Evolutionary conservation across 1,284 basidiomycete species (phyloP), one percentile per base, ranked within the genome.

Genomic region (Cryptococcus sp.): DNA sequence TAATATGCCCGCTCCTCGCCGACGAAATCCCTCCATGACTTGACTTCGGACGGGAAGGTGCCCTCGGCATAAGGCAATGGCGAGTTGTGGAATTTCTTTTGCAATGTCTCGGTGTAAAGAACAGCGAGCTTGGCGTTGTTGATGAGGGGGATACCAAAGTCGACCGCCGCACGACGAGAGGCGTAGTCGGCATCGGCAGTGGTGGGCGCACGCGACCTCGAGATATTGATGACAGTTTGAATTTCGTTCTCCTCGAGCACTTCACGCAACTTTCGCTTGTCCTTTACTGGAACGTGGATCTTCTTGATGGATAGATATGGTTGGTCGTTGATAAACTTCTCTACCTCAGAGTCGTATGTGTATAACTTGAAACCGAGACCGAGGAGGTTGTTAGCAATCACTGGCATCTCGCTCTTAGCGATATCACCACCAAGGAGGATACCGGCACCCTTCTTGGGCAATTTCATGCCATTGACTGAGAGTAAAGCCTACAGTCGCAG

Each of bases 341-440:
- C 94, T 19, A 99, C 88, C 77, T 89, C 89, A 20, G 94, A 87
- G 66, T 96, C 87, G 62, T 76, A 73, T 1, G 74, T 76, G 68
- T 70, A 77, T 63, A 99, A 81, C 75, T 97, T 96, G 86, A 99
- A 96, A 78, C 97, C 99, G 85, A 99, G 90, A 78, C 95, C 92
- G 75, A 97, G 95, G 67, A 95, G 81, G 76, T 94, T 93, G 79
- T 93, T 93, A 44, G 92, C 93, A 59, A 97, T 73, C 25, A 54
- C 57, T 49, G 61, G 59, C 70, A 82, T 81, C 93, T 94, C 79
- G 89, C 91, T 16, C 89, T 93, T 60, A 91, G 82, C 3, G 89
- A 97, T 76, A 93, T 96, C 78, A 91, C 94, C 29, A 87, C 91
- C 79, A 23, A 77, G 61, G 15, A 77, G 61, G 61, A 77, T 70